Percentiles rank a stretch among this genome's conserved stretches.
These are phyloP conservation scores for Pichia sp. DNA, from an alignment of 1,139 yeast species.

Conservation along the genomic window DNA sequence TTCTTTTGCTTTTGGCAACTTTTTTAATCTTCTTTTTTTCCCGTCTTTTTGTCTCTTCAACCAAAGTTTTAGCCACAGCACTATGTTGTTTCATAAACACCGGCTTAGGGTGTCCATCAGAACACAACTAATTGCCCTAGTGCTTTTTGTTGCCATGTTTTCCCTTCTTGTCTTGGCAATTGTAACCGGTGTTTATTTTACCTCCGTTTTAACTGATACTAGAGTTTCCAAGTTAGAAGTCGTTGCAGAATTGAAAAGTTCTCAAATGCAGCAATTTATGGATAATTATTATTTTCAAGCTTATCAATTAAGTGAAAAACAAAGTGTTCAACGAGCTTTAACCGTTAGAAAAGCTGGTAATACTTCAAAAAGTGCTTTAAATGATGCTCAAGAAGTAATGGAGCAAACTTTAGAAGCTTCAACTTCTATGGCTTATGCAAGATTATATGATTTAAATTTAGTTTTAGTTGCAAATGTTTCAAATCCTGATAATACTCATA, in stretches of 20 bases:
- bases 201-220: constrained; percentile 52
- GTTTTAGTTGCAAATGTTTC: constrained; percentile 24
- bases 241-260: constrained; percentile 72
- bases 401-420: constrained; percentile 60
- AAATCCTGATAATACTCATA: constrained; percentile 33
- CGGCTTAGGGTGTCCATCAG: constrained; percentile 47
- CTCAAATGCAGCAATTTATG: constrained; percentile 69
- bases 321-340: constrained; percentile 54
- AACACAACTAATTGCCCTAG: constrained; percentile 75
- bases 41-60: too few species aligned
- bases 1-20: too few species aligned
- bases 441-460: constrained; percentile 51
- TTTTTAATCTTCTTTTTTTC: too few species aligned
- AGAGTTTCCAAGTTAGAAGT: constrained; percentile 69
- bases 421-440: constrained; percentile 57
- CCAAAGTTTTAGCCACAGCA: too few species aligned
- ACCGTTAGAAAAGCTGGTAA: constrained; percentile 69
- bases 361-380: constrained; percentile 36
- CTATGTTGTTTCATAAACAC: constrained; percentile 18
- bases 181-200: constrained; percentile 75
- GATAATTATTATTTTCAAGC: constrained; percentile 63
- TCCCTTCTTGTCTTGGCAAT: constrained; percentile 72
- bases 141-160: constrained; percentile 66
- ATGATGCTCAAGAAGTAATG: constrained; percentile 40
- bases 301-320: constrained; percentile 60